Evolutionary conservation across 129 eudicot species (phyloP).

Genomic region (Flaveria linearis): DNA sequence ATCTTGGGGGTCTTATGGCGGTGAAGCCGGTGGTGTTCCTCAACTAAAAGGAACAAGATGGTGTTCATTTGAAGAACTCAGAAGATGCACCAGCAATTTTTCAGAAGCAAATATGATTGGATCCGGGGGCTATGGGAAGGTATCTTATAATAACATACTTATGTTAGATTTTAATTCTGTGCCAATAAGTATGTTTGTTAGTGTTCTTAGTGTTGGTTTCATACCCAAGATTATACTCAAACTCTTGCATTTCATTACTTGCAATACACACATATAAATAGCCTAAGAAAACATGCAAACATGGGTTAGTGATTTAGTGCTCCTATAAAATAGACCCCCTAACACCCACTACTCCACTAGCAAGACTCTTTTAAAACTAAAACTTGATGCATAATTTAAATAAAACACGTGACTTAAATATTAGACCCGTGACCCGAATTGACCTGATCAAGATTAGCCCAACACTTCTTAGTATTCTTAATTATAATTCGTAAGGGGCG

Average conservation of each 20-base stretch:
- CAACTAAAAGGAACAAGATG: slow-evolving; percentile 77
- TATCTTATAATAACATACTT: slow-evolving; percentile 12
- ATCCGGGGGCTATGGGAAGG: slow-evolving; percentile 94
- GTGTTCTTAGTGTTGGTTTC: background rate
- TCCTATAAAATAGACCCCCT: too few species aligned
- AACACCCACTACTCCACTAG: too few species aligned
- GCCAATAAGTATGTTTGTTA: background rate
- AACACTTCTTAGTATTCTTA: background rate
- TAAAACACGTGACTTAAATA: too few species aligned
- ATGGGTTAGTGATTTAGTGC: too few species aligned
- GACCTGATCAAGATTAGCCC: too few species aligned
- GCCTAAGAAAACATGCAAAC: too few species aligned
- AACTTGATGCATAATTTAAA: too few species aligned
- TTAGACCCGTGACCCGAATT: too few species aligned
- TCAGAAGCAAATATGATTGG: slow-evolving; percentile 77
- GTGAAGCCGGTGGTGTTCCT: slow-evolving; percentile 64
- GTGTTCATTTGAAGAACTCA: slow-evolving; percentile 83
- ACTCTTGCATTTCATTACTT: too few species aligned
- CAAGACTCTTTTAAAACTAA: too few species aligned
- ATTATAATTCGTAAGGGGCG: background rate
- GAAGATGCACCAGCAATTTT: slow-evolving; percentile 59
- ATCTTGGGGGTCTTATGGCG: slow-evolving; percentile 60
- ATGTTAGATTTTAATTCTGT: background rate
- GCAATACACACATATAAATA: too few species aligned
- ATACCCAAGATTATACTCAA: too few species aligned